Evolutionary conservation across 352 stramenopile genomes (phyloP), one percentile per base, ranked within the genome.

Genomic region (Thalassiosira hispida): DNA sequence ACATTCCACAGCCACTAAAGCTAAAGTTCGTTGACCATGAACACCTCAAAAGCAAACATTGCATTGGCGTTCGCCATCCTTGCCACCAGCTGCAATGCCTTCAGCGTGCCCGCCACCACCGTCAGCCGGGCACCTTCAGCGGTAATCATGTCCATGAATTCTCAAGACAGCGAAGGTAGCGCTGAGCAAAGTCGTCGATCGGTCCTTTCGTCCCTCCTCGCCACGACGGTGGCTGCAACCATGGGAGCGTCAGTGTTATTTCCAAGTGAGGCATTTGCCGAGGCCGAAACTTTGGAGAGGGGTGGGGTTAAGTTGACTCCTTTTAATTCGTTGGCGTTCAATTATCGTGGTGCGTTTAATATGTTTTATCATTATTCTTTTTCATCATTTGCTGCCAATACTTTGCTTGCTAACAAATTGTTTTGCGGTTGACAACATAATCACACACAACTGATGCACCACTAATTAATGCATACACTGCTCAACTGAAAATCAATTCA

Each of bases 311-410:
- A 53, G 53, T 56, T 82, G 23, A 84, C 69, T 23, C 74, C 87
- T 16, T 92, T 92, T 44, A 92, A 91, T 78, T 86, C 84, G 49
- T 61, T 92, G 1, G 78, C 83, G 12, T 92, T 90, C 56, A 88
- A 92, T 52, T 92, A 90, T 80, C 77, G 85, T 20, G 81, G 69
- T 77, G 35, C 47, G 62, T 68, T 69, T 38, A 35, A 35, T 42
- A 18, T 42, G 25, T 57, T 29, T 57, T 7, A 31, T 20, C n/a
- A 16, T 55, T 57, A 14, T 16, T 4, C 4, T n/a, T 29, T 57
- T 53, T 67, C 33, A 64, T 63, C 8, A 18, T 44, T 25, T 55
- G 22, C n/a, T 49, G 1, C 18, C 20, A 27, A 25, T 46, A 46
- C 53, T 16, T 46, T 23, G 9, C 14, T 5, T 35, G 1, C 12